These are phyloP conservation scores for Furcasterigmium furcatum DNA, from an alignment of 2,329 filamentous ascomycete species.

Conservation along the genomic window DNA sequence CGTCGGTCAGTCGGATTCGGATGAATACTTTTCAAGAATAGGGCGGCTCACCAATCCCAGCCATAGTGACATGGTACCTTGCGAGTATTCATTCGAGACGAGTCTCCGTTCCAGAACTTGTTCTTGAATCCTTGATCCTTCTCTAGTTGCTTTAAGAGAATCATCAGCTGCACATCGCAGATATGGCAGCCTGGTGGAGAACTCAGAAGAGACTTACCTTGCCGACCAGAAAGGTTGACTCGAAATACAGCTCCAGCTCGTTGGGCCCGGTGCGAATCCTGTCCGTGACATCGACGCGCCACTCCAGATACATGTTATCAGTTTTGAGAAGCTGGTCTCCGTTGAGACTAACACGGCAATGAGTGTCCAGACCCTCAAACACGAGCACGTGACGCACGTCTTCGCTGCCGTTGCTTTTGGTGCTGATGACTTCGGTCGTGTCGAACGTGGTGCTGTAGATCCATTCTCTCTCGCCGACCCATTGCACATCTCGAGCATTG, in stretches of 20 bases:
- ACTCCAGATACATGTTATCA: conserved; percentile 77
- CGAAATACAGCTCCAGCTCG: conserved; percentile 60
- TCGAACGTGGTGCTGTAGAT: conserved; percentile 63
- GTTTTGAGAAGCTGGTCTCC: conserved; percentile 64
- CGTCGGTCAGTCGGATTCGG: too few relatives aligned
- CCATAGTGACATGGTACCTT: conserved; percentile 73
- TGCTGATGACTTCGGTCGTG: conserved; percentile 30
- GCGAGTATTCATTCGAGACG: conserved; percentile 54
- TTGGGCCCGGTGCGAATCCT: conserved; percentile 50
- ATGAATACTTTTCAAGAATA: too few relatives aligned
- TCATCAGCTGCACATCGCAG: too few relatives aligned
- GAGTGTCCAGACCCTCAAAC: conserved; percentile 79
- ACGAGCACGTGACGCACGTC: conserved; percentile 54
- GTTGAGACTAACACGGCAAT: conserved; percentile 69
- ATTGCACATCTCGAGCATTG: conserved; percentile 71
- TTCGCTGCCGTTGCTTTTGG: conserved; percentile 15
- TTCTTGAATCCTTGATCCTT: conserved; percentile 60
- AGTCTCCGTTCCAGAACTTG: conserved; percentile 66
- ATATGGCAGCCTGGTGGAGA: too few relatives aligned
- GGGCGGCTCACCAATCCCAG: conserved; percentile 78
- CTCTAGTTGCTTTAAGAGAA: conserved; percentile 56
- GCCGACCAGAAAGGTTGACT: conserved; percentile 60
- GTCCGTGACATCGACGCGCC: conserved; percentile 65
- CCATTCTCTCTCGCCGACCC: conserved; percentile 72
- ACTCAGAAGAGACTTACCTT: too few relatives aligned